phyloP scores from a whole-genome alignment of 2,329 filamentous ascomycete genomes.

The Diaporthe citri region DNA sequence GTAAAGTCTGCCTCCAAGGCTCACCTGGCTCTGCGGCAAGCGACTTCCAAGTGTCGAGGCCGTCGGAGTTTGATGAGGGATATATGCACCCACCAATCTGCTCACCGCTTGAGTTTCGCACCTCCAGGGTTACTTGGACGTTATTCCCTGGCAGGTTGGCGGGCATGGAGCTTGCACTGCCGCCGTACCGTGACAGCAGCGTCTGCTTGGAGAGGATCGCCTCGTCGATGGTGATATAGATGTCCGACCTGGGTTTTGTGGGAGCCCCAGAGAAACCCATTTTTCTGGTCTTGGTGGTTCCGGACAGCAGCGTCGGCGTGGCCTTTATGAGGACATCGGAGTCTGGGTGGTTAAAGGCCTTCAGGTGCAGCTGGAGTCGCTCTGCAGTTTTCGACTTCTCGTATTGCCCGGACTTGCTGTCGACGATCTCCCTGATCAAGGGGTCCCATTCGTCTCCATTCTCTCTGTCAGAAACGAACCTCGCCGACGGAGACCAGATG shows the following conservation, averaged over 20 bases:
- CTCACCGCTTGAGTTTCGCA: constrained; percentile 82
- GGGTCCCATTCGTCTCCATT: constrained; percentile 78
- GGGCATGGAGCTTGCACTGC: constrained; percentile 80
- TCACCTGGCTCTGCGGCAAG: constrained; percentile 83
- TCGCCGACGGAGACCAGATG: constrained; percentile 78
- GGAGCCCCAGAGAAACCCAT: constrained; percentile 96
- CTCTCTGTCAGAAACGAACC: constrained; percentile 67
- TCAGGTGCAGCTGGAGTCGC: constrained; percentile 82
- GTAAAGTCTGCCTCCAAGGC: constrained; percentile 89
- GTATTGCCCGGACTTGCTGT: constrained; percentile 79
- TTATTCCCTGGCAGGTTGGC: constrained; percentile 75
- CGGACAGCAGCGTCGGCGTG: constrained; percentile 88
- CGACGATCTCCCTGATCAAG: constrained; percentile 79
- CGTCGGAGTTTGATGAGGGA: constrained; percentile 83
- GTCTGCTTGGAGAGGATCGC: constrained; percentile 84
- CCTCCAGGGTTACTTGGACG: constrained; percentile 89
- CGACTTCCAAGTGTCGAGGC: constrained; percentile 89
- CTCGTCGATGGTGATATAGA: constrained; percentile 88
- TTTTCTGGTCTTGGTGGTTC: constrained; percentile 83
- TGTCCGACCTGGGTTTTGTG: constrained; percentile 89
- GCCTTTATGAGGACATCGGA: constrained; percentile 85
- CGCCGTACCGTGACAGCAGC: constrained; percentile 73
- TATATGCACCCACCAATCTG: constrained; percentile 91
- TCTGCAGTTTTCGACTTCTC: constrained; percentile 80
- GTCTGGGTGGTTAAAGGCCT: constrained; percentile 82